Evolutionary conservation across 192 early-diverging fungal genomes (phyloP), one percentile per base, ranked within the genome.

Genomic region (Coemansia sp.): DNA sequence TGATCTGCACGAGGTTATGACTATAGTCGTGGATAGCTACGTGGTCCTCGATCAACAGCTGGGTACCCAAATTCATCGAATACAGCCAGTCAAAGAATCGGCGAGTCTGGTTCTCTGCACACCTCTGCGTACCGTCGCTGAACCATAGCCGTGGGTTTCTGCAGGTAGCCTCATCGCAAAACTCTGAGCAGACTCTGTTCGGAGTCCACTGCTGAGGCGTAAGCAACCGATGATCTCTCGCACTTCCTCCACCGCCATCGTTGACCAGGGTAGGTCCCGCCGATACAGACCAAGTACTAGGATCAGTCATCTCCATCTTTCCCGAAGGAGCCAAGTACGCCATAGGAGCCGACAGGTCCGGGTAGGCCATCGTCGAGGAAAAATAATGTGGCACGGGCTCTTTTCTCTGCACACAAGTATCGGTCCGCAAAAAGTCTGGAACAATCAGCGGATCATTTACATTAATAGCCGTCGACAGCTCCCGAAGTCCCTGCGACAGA

Each of bases 81-180:
- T 88, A 88, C 68, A 89, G 84, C 63, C 84, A 77, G 73, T 89
- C 85, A 45, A 85, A 87, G 74, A 88, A 86, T 4, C 76, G 69
- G 34, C 87, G 81, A 6, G 84, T 84, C 58, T 75, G 85, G 63
- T 71, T 80, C 64, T 84, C 84, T 0, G 76, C 74, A 64, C 78
- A 75, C 21, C 74, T 76, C 60, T 76, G 74, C 9, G 80, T 73
- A 29, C 77, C 69, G 70, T 83, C 80, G 39, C 78, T 75, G 48
- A 74, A 67, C 46, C 80, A 85, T 51, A 77, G 78, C 0, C 77
- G 75, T 61, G 72, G 84, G 76, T 70, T 82, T 45, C 62, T 73
- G 68, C 66, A 80, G 11, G 73, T 63, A 5, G 78, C 44, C 64
- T 76, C 74, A 57, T 77, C 44, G 70, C 78, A 78, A n/a, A 77